Evolutionary conservation across 768 basidiomycete species (phyloP), one percentile per base, ranked within the genome.

Genomic region (Auriscalpium vulgare): DNA sequence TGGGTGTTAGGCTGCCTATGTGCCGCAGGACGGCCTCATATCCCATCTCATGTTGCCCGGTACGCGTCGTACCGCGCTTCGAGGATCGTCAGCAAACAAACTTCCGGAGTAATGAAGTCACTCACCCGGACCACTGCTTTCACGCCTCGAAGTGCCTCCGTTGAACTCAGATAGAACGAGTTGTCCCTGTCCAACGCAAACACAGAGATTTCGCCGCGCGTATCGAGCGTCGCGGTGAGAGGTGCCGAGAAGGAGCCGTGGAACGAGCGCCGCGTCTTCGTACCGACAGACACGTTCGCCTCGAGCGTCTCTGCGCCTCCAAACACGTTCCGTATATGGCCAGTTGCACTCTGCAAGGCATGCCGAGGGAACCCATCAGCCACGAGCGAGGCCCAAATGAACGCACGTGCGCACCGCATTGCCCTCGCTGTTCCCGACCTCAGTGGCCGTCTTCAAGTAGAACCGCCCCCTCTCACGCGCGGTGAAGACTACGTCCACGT

Each of bases 351-450:
- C 93, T 87, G 58, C 0, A 9, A 1, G 10, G 37, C 40, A 34
- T 37, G 16, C 23, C 23, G 29, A 21, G 21, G 37, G 51, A 49
- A 54, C 53, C 29, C 14, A 21, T 11, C 14, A 6, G 35, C 75
- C 57, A 5, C n/a, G 14, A 49, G 40, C 46, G 49, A 49, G 50
- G 50, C 29, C 57, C 45, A 44, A 14, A 19, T 9, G 52, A 35
- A 21, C 0, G 52, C 7, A 34, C 16, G 16, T 23, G 79, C 91
- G 66, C 66, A 93, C 94, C n/a, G 92, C 93, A 54, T 75, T 93
- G 10, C 91, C 95, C 69, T 97, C 97, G 50, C 85, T 87, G 57
- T 95, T 93, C 4, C 97, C 95, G 7, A 97, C 75, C 65, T 97
- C 94, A 3, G 95, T 97, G 5, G 89, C 79, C 3, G 85, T 90